Evolutionary conservation across 2,329 filamentous ascomycete species (phyloP).

Genomic region (Arthrinium phaeospermum): DNA sequence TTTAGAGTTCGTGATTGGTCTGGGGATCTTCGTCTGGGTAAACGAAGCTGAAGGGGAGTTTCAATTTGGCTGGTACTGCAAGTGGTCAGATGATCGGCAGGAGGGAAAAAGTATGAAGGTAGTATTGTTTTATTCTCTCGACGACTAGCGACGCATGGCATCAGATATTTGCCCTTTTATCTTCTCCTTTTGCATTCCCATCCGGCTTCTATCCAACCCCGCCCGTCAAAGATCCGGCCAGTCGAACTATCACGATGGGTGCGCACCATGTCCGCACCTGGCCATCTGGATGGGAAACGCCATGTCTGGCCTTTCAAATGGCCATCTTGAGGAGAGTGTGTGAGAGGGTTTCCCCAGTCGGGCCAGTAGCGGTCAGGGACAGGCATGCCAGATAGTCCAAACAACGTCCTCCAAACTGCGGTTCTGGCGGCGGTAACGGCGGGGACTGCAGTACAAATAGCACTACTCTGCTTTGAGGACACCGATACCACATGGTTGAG

Average conservation of each 20-base stretch:
- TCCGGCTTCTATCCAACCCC: neutral
- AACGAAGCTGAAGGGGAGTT: neutral
- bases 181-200: neutral
- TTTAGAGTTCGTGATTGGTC: neutral
- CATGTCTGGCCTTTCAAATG: neutral
- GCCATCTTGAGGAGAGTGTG: no score
- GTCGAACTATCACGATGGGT: neutral
- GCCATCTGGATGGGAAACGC: neutral
- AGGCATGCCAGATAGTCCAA: neutral
- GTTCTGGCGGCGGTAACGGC: neutral
- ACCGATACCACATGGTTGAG: neutral
- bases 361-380: constrained; percentile 1
- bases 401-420: neutral
- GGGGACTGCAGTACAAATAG: neutral
- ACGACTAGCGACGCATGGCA: neutral
- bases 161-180: neutral
- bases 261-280: neutral
- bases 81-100: neutral
- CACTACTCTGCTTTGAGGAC: neutral
- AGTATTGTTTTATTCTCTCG: neutral
- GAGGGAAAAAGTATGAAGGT: constrained; percentile 10
- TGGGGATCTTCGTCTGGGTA: neutral
- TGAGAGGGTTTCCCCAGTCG: neutral
- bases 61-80: no score
- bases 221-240: neutral